These are phyloP conservation scores for Candida silvicultrix DNA, from an alignment of 805 yeast genomes.

Conservation along the genomic window DNA sequence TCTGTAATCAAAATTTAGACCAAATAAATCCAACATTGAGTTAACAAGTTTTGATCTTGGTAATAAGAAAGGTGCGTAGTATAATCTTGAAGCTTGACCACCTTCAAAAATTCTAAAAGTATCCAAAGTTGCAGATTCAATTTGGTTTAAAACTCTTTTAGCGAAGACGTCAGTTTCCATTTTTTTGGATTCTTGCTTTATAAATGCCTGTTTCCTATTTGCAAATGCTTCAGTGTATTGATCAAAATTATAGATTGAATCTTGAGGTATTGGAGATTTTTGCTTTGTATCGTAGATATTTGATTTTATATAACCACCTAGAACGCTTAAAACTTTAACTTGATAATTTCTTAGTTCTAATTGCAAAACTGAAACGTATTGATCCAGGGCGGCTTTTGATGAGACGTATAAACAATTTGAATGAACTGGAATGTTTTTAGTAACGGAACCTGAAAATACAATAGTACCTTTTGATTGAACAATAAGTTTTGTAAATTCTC, in stretches of 20 bases:
- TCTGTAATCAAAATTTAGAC: slow-evolving; percentile 17
- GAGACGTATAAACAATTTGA: slow-evolving; percentile 31
- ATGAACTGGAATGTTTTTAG: slow-evolving; percentile 30
- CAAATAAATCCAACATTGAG: slow-evolving; percentile 14
- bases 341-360: slow-evolving; percentile 35
- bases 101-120: slow-evolving; percentile 19
- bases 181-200: not conserved
- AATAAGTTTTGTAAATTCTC: slow-evolving; percentile 28
- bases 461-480: slow-evolving; percentile 32
- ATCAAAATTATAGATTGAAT: slow-evolving; percentile 16
- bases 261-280: slow-evolving; percentile 5
- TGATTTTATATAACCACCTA: slow-evolving; percentile 37
- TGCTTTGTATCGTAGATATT: slow-evolving; percentile 18
- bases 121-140: slow-evolving; percentile 10
- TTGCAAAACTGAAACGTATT: slow-evolving; percentile 30
- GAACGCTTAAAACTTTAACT: slow-evolving; percentile 33
- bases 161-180: not conserved
- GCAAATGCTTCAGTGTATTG: slow-evolving; percentile 10
- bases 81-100: slow-evolving; percentile 8
- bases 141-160: slow-evolving; percentile 30
- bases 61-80: slow-evolving; percentile 2
- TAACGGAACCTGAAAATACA: slow-evolving; percentile 35
- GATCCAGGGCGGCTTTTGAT: slow-evolving; percentile 38
- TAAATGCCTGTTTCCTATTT: slow-evolving; percentile 5
- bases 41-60: slow-evolving; percentile 9